Conservation (phyloP, 345 rosid species). For the Orychophragmus violaceus region DNA sequence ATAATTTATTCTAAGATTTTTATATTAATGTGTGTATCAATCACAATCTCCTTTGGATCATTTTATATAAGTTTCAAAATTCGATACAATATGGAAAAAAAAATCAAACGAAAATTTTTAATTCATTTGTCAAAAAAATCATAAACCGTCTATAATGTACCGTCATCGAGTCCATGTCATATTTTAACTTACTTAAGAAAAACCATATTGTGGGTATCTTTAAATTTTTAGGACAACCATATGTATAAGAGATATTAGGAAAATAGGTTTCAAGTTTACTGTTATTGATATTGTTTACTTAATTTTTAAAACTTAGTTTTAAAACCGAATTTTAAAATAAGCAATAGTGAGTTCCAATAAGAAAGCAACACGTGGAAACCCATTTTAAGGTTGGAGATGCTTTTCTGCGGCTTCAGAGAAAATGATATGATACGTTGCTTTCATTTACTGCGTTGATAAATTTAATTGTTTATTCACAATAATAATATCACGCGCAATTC, state of each 20-base stretch:
- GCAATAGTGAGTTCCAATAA: background rate
- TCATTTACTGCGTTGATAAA: slow-evolving; percentile 1
- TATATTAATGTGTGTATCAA: too few species aligned
- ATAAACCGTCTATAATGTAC: too few species aligned
- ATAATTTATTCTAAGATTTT: too few species aligned
- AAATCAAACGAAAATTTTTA: too few species aligned
- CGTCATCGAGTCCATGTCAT: too few species aligned
- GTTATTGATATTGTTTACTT: background rate
- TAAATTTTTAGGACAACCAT: too few species aligned
- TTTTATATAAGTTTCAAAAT: too few species aligned
- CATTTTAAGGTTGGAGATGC: slow-evolving; percentile 49
- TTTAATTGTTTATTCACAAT: background rate
- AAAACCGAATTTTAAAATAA: background rate
- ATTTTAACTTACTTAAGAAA: too few species aligned
- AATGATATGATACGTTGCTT: slow-evolving; percentile 22
- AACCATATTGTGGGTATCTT: too few species aligned
- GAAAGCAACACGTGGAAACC: slow-evolving; percentile 30
- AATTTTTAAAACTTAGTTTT: background rate
- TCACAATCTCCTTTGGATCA: too few species aligned
- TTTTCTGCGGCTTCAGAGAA: slow-evolving; percentile 38
- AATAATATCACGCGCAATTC: slow-evolving; percentile 5
- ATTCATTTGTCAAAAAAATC: too few species aligned
- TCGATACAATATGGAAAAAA: too few species aligned
- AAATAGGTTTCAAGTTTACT: background rate
- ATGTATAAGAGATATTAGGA: background rate